phyloP scores from a whole-genome alignment of 768 basidiomycete species.

The Trametopsis cervina region DNA sequence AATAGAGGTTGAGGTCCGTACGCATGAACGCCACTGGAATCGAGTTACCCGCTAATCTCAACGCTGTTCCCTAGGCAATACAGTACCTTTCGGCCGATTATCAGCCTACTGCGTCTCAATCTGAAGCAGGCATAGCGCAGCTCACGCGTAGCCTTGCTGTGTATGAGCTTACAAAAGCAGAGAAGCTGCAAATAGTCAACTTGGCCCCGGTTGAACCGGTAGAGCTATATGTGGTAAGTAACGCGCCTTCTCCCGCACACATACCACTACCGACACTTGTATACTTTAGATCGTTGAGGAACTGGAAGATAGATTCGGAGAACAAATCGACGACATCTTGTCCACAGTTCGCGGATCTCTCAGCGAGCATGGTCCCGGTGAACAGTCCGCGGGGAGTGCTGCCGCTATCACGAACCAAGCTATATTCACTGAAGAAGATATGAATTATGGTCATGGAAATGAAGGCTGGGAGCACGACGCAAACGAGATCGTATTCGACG shows the following conservation, averaged over 20 bases:
- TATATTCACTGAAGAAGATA: constrained; percentile 11
- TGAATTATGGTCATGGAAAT: constrained; percentile 18
- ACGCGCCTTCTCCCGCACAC: no score
- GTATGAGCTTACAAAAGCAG: constrained; percentile 78
- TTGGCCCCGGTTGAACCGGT: constrained; percentile 76
- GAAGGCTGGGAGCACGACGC: constrained; percentile 33
- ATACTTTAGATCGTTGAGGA: constrained; percentile 81
- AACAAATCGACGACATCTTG: constrained; percentile 63
- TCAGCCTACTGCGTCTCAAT: constrained; percentile 63
- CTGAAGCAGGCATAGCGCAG: constrained; percentile 50
- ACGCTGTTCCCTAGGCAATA: constrained; percentile 52
- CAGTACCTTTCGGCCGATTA: constrained; percentile 73
- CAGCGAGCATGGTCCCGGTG: constrained; percentile 7
- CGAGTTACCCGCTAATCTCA: not conserved
- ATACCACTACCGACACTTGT: no score
- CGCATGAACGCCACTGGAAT: not conserved
- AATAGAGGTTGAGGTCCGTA: constrained; percentile 72
- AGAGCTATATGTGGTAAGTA: constrained; percentile 82
- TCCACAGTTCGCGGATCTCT: constrained; percentile 43
- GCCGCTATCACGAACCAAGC: constrained; percentile 15
- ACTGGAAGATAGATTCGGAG: constrained; percentile 73
- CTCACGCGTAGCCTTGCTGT: constrained; percentile 63
- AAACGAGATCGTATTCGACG: constrained; percentile 56
- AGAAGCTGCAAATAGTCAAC: constrained; percentile 91
- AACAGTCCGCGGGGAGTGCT: constrained; percentile 13